These are phyloP conservation scores for Fusarium brachygibbosum DNA, from an alignment of 2,329 filamentous ascomycete species.

Conservation along the genomic window DNA sequence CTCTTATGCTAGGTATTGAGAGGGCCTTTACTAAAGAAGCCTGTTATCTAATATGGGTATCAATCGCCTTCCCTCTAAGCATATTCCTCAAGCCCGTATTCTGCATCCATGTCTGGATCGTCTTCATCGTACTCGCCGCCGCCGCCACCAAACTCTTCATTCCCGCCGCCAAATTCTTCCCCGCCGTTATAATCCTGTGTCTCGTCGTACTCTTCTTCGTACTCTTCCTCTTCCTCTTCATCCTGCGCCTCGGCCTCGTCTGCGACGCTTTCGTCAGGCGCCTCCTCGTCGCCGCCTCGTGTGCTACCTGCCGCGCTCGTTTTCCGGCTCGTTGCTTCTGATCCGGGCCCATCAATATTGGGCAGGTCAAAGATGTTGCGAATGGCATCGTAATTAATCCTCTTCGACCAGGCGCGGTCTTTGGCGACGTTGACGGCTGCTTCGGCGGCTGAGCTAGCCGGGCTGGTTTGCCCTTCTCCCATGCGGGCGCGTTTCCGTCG, in stretches of 20 bases:
- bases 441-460: constrained; percentile 76
- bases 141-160: constrained; percentile 50
- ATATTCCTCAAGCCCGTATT: constrained; percentile 53
- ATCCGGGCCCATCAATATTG: constrained; percentile 62
- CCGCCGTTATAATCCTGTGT: constrained; percentile 51
- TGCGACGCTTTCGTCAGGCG: constrained; percentile 54
- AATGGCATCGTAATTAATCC: constrained; percentile 79
- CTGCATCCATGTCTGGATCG: constrained; percentile 56
- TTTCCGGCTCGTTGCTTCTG: constrained; percentile 63
- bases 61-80: constrained; percentile 32
- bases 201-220: constrained; percentile 55
- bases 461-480: constrained; percentile 74
- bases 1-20: not conserved
- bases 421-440: constrained; percentile 77
- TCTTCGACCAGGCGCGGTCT: constrained; percentile 76
- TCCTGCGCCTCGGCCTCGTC: constrained; percentile 52
- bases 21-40: not conserved
- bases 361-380: constrained; percentile 67
- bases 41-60: constrained; percentile 37
- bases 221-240: constrained; percentile 50
- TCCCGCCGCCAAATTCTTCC: constrained; percentile 53
- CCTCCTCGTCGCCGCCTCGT: constrained; percentile 55
- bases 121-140: constrained; percentile 55
- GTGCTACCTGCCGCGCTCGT: constrained; percentile 56
- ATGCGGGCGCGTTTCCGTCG: constrained; percentile 69